These are phyloP conservation scores for Scytalidium lignicola DNA, from an alignment of 2,329 filamentous ascomycete species.

Conservation along the genomic window DNA sequence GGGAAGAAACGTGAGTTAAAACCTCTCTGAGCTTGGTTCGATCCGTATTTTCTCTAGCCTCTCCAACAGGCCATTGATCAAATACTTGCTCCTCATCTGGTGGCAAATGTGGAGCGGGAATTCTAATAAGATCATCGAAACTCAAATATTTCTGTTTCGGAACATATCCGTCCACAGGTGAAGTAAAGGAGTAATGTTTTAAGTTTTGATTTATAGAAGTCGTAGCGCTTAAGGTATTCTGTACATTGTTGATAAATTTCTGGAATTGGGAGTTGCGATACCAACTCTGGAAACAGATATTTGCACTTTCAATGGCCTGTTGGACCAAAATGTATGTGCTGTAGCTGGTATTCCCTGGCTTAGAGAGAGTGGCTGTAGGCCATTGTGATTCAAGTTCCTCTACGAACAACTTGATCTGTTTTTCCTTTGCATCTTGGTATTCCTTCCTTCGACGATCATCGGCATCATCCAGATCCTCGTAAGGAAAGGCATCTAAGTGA, in stretches of 20 bases:
- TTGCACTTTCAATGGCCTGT: neutral
- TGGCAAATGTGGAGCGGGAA: constrained; percentile 5
- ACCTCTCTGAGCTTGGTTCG: constrained; percentile 4
- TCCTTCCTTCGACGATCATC: neutral
- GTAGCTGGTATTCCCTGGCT: neutral
- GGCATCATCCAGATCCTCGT: neutral
- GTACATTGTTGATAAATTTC: constrained; percentile 3
- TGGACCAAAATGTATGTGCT: constrained; percentile 3
- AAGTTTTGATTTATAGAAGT: neutral
- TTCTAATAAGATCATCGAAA: constrained; percentile 6
- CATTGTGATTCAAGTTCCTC: constrained; percentile 2
- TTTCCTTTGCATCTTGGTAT: neutral
- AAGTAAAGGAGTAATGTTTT: constrained; percentile 5
- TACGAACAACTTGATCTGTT: constrained; percentile 1
- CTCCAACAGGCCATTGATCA: neutral
- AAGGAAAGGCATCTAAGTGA: neutral
- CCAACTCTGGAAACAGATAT: constrained; percentile 5
- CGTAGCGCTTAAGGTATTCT: constrained; percentile 1
- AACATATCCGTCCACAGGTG: neutral
- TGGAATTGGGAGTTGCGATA: constrained; percentile 6
- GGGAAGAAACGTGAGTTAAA: neutral
- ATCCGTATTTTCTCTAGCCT: neutral
- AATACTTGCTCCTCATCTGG: neutral
- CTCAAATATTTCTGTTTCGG: constrained; percentile 1
- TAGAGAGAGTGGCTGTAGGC: neutral